Base-by-base conservation (phyloP, 441 rosid species). In the Daphne laureola region DNA sequence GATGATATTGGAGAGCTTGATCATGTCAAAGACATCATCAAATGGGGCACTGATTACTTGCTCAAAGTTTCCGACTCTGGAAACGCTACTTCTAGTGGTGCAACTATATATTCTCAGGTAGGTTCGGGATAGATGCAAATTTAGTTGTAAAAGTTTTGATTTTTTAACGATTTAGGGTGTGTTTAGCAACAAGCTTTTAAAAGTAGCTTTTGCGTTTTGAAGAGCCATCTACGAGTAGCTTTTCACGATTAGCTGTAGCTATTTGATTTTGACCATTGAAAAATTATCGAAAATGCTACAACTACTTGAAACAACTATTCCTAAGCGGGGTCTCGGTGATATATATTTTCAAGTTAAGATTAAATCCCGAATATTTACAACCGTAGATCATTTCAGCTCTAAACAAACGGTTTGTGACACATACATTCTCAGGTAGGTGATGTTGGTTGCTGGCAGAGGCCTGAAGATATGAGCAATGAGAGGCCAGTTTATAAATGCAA, bases 21-120 rank as follows among this genome's bases (percentile, higher is more conserved):
- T 43, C 90, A 83, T 69, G 70, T 71, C 43, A 78, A 73, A 59
- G 82, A 83, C 54, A 75, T 78, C 16, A 78, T 83, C 60, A 66
- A 46, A 58, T 83, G 86, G 84, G 90, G 84, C 46, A 73, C 62
- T 41, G 74, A 80, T 65, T 80, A 80, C 62, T 72, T 83, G 73
- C 76, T 83, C 40, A 65, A 78, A 69, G 75, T 71, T 48, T 63
- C 75, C 40, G 70, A 68, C 46, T 52, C 65, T 23, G 53, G 64
- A 51, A 78, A 69, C 66, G 62, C 63, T 1, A 52, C 64, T 51
- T 35, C 67, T 2, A 54, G 25, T 59, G 48, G 73, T 35, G 27
- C 48, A 42, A 31, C 57, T 12, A 43, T 83, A 51, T 78, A 71
- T 65, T 78, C 90, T 53, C 87, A 83, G 82, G 90, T 66, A 78